phyloP scores from a whole-genome alignment of 345 rosid genomes.

The Salix arbutifolia region DNA sequence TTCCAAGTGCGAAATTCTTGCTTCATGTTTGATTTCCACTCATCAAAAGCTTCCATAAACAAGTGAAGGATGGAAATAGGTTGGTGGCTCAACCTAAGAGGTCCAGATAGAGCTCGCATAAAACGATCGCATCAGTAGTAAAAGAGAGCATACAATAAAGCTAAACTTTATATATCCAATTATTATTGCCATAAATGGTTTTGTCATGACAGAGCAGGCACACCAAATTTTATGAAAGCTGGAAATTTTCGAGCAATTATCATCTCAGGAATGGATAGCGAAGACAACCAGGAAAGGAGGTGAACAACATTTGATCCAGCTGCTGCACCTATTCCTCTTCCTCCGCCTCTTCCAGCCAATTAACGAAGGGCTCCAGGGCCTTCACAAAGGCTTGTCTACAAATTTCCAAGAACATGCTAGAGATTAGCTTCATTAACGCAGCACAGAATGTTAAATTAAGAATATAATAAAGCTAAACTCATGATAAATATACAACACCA shows the following conservation, averaged over 20 bases:
- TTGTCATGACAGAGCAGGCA: constrained; percentile 4
- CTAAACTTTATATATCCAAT: neutral
- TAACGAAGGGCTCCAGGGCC: constrained; percentile 86
- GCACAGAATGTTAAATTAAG: neutral
- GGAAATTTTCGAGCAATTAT: constrained; percentile 3
- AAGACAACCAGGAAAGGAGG: neutral
- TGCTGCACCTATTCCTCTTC: constrained; percentile 69
- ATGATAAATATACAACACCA: neutral
- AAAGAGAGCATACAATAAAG: neutral
- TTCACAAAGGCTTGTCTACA: constrained; percentile 88
- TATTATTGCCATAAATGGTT: constrained; percentile 5
- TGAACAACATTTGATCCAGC: neutral
- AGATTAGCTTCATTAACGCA: neutral
- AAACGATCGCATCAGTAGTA: neutral
- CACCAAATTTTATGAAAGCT: constrained; percentile 9
- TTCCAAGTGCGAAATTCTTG: too few relatives aligned
- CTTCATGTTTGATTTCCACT: too few relatives aligned
- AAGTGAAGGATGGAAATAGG: neutral
- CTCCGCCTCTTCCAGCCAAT: constrained; percentile 98
- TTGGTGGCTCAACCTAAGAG: neutral
- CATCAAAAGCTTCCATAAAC: neutral
- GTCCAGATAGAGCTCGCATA: neutral
- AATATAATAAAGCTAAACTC: neutral
- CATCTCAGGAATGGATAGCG: constrained; percentile 4
- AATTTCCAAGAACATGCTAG: neutral